Evolutionary conservation across 768 basidiomycete genomes (phyloP), one percentile per base, ranked within the genome.

Genomic region (Phanerochaete sordida): DNA sequence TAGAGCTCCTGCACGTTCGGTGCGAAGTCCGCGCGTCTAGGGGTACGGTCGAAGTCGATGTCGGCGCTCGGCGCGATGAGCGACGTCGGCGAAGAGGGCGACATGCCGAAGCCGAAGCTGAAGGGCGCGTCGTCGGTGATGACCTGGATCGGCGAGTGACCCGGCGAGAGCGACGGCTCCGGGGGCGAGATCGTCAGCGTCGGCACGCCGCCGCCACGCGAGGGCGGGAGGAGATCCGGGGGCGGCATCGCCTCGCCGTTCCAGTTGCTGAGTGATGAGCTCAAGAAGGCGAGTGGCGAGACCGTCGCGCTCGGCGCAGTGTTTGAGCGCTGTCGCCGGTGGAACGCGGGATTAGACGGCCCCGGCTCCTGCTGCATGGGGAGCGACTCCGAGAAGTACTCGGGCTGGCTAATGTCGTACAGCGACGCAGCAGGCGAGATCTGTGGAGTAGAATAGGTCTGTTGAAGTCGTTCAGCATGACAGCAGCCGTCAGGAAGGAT

Each of bases 261-360:
- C 79, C 79, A 80, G 46, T 70, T 69, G 15, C 70, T 58, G 39
- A 80, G 67, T n/a, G 79, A 76, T 3, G 79, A 77, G 31, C 73
- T 64, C 37, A 71, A 62, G n/a, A 70, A 66, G 50, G 67, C 62
- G 46, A 74, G 62, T 2, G 76, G 73, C 27, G 75, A 70, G 2
- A 69, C 63, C 13, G 62, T 53, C 33, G 61, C 60, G 50, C 63
- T 66, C 19, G 66, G 65, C 9, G 69, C 66, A 9, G 67, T 66
- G 59, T 62, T 60, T 30, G 70, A 64, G 44, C 68, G 65, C 6
- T 62, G 65, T 15, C 68, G 66, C 24, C 67, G 67, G 31, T 66
- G 63, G 49, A 64, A 60, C 7, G 31, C 21, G 24, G 64, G 63
- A 59, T 46, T 50, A 27, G 54, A 21, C 21, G 48, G 27, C 37